phyloP scores from a whole-genome alignment of 148 eudicot species.

The Rheum nobile region DNA sequence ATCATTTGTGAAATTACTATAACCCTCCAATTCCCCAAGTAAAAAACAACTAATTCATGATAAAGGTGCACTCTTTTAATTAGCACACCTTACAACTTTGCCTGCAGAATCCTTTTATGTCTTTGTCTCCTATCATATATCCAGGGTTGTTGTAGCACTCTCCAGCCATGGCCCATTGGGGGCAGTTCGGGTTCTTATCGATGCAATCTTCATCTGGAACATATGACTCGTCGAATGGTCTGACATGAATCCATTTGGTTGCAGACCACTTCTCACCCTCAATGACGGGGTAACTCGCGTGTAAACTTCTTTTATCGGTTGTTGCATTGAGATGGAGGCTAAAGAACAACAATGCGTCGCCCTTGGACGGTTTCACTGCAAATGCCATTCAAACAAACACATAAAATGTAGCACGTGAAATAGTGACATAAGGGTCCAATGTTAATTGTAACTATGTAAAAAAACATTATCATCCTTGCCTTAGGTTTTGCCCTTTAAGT shows the following conservation, averaged over 20 bases:
- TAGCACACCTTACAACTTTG: slow-evolving; percentile 71
- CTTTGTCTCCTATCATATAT: slow-evolving; percentile 63
- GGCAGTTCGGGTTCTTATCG: slow-evolving; percentile 42
- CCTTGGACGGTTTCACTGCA: slow-evolving; percentile 65
- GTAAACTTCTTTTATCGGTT: slow-evolving; percentile 54
- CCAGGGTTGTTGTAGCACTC: slow-evolving; percentile 73
- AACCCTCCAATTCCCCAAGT: too few relatives aligned
- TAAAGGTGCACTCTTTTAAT: not conserved
- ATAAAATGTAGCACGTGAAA: not conserved
- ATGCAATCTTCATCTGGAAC: slow-evolving; percentile 29
- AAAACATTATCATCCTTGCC: too few relatives aligned
- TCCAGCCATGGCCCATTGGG: slow-evolving; percentile 63
- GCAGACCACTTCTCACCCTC: slow-evolving; percentile 97
- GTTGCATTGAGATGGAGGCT: slow-evolving; percentile 70
- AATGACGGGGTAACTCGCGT: slow-evolving; percentile 88
- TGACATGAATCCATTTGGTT: slow-evolving; percentile 92
- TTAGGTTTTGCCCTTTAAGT: too few relatives aligned
- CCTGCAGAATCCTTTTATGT: slow-evolving; percentile 42
- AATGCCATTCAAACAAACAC: not conserved
- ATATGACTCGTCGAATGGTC: slow-evolving; percentile 37
- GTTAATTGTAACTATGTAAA: too few relatives aligned
- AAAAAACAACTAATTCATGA: not conserved
- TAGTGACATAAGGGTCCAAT: too few relatives aligned
- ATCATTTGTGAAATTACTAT: too few relatives aligned
- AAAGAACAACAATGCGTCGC: slow-evolving; percentile 78